Evolutionary conservation across 2,329 filamentous ascomycete species (phyloP), one percentile per base, ranked within the genome.

Genomic region (Rhytidhysteron rufulum): DNA sequence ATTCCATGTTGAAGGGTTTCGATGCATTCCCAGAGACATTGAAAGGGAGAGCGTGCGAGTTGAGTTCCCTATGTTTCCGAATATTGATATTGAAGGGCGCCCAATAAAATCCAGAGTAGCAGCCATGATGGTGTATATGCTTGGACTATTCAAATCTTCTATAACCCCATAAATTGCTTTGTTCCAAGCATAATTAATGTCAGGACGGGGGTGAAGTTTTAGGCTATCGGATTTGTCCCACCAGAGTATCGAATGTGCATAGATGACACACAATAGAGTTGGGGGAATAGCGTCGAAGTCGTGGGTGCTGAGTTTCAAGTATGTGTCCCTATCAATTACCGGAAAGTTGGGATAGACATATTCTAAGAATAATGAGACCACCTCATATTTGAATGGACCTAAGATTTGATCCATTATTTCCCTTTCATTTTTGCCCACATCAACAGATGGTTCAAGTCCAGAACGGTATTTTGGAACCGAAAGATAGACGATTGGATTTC

Each of bases 1-100:
- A 33, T 71, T 73, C 75, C 75, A 79, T 41, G 68, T 66, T 4
- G 68, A 70, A 10, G 75, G 73, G 48, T 79, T 73, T 20, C 77
- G 68, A 45, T 80, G 77, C 27, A 79, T 58, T 1, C 76, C 76
- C 41, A 78, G 71, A 15, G 73, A 76, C 44, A 79, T 74, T 7
- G 76, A 73, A 17, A 80, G 63, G 4, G 73, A 74, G 9, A 78
- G 67, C 16, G 72, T 74, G 4, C 74, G 71, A 1, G 74, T 75
- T 42, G 72, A 74, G 11, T 74, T 73, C 21, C 75, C 70, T 6
- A 75, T 71, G 50, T 79, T 79, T 2, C 66, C 65, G 9, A 67
- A 61, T 3, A 70, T 65, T 0, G 59, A 63, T 2, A 66, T 53
- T 0, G 68, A 65, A 2, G 67, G 67, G 2, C 68, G 57, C 0